Evolutionary conservation across 176 grass and related monocot species (phyloP).

Genomic region (Alopecurus myosuroides): DNA sequence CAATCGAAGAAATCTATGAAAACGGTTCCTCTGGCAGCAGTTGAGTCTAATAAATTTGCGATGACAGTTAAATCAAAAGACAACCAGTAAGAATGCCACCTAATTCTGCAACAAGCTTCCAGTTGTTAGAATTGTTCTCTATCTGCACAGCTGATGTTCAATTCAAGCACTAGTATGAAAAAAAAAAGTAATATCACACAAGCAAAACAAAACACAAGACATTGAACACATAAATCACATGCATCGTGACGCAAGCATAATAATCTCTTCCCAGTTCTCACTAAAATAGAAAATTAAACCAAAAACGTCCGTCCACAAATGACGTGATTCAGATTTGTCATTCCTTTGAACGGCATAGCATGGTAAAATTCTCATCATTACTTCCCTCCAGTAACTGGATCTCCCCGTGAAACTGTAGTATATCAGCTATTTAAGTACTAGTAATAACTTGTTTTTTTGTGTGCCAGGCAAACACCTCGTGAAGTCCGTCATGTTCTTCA

Average conservation of each 20-base stretch:
- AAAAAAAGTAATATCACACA: constrained; percentile 13
- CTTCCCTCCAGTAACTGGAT: not conserved
- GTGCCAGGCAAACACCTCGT: not conserved
- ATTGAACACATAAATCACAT: constrained; percentile 5
- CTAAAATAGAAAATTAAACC: not conserved
- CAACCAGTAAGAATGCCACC: constrained; percentile 65
- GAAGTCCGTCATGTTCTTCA: not conserved
- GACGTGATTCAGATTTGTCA: not conserved
- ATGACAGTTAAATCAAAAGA: constrained; percentile 65
- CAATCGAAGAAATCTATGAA: constrained; percentile 42
- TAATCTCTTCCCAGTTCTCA: not conserved
- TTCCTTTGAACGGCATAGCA: not conserved
- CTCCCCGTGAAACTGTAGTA: not conserved
- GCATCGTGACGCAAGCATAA: not conserved
- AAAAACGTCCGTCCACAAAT: not conserved
- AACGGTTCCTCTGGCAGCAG: constrained; percentile 41
- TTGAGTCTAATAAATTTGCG: constrained; percentile 51
- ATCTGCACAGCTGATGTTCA: constrained; percentile 53
- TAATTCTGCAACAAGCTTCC: constrained; percentile 86
- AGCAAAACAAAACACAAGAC: not conserved
- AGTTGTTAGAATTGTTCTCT: constrained; percentile 55
- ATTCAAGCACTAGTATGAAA: constrained; percentile 23
- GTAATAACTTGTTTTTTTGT: not conserved
- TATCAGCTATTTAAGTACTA: not conserved
- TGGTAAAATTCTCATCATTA: not conserved